Evolutionary conservation across 352 stramenopile species (phyloP), one percentile per base, ranked within the genome.

Genomic region (Blastocystis sp.): DNA sequence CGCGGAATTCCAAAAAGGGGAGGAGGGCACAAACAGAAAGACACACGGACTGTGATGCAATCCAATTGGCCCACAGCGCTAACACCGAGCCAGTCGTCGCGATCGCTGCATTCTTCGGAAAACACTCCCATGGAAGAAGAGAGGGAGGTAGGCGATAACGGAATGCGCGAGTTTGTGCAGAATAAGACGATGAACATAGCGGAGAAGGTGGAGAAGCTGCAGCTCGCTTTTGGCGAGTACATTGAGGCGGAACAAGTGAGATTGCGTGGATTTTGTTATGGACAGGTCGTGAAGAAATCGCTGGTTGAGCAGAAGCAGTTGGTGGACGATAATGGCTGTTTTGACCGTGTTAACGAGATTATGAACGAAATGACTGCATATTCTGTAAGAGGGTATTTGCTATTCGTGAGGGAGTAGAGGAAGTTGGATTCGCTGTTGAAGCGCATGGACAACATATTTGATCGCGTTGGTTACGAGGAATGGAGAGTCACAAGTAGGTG

Each of bases 401-500:
- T n/a, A 6, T 45, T 1, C 10, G 0, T 39, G 13, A 45, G 21
- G 31, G 55, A 29, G 26, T 85, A 85, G 74, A 41, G 66, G 16
- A 85, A 85, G 33, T 55, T 85, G 74, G 74, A 85, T 51, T 31
- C 21, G 16, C 29, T 85, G 39, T n/a, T 85, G 51, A 85, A 85
- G 29, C n/a, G 74, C 24, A 85, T 85, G 74, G 74, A 85, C 45
- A 26, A 29, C 2, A 41, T 85, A 19, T 85, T 69, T 50, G 74
- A 85, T 55, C 33, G 74, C 51, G 74, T 85, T 26, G 16, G 33
- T 3, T 55, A 63, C 19, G 59, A 51, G n/a, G 6, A n/a, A 69
- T 69, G 21, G 1, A n/a, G n/a, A 19, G 21, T 85, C 3, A 69
- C 26, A 6, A 9, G 12, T 29, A 85, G 74, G 74, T 85, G 6